Conservation (phyloP, 352 stramenopile species). For the Globisporangium yorkense region DNA sequence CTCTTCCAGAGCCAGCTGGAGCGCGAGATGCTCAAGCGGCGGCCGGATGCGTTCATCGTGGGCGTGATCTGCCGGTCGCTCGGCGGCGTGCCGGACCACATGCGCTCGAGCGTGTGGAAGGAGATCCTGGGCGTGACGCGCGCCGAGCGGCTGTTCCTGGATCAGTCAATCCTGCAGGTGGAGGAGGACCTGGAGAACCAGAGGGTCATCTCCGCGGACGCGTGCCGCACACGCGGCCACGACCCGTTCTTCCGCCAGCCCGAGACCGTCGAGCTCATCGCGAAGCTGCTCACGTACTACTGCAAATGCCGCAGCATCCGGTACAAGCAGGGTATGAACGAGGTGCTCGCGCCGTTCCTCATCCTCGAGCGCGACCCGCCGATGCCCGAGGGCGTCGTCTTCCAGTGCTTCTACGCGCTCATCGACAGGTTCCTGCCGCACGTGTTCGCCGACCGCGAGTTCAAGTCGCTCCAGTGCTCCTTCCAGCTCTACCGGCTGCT, state of each 20-base stretch:
- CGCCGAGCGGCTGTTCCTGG: constrained; percentile 53
- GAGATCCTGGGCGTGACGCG: constrained; percentile 67
- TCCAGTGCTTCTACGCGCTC: constrained; percentile 86
- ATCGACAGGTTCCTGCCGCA: constrained; percentile 87
- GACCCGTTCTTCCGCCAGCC: constrained; percentile 71
- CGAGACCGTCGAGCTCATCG: constrained; percentile 68
- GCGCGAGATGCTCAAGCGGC: constrained; percentile 58
- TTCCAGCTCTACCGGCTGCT: constrained; percentile 90
- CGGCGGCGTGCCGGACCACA: constrained; percentile 40
- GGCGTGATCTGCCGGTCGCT: constrained; percentile 67
- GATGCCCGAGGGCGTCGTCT: constrained; percentile 65
- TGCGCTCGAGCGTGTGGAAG: constrained; percentile 71
- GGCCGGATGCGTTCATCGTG: constrained; percentile 69
- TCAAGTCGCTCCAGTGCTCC: constrained; percentile 88
- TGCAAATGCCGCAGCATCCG: constrained; percentile 86
- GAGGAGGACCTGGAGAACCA: constrained; percentile 89
- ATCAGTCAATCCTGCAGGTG: constrained; percentile 66
- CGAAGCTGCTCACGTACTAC: constrained; percentile 90
- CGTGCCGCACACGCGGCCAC: constrained; percentile 73
- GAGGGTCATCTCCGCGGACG: constrained; percentile 86
- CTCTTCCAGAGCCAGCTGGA: constrained; percentile 36
- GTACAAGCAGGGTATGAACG: constrained; percentile 95
- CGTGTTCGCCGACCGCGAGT: constrained; percentile 87
- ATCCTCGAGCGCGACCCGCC: constrained; percentile 45
- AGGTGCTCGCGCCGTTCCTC: constrained; percentile 90